phyloP scores from a whole-genome alignment of 2,329 filamentous ascomycete genomes.

The Fusarium irregulare region DNA sequence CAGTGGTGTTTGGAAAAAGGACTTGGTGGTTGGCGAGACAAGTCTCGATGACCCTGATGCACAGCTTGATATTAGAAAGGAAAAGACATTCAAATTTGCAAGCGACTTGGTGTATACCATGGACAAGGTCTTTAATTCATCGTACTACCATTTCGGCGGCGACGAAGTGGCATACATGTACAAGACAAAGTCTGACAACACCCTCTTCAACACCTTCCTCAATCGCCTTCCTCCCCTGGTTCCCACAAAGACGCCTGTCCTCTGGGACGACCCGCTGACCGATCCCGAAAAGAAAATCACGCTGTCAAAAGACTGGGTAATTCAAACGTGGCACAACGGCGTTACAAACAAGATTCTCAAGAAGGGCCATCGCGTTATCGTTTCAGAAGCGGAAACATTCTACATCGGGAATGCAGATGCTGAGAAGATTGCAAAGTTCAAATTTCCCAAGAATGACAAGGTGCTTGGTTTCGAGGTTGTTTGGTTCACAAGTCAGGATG shows the following conservation, averaged over 20 bases:
- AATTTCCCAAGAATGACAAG: not conserved
- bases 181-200: not conserved
- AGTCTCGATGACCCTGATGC: not conserved
- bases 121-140: not conserved
- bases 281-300: not conserved
- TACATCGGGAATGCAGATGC: not conserved
- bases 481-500: not conserved
- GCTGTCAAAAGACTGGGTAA: not conserved
- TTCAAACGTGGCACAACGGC: not conserved
- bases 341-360: not conserved
- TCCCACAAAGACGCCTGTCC: not conserved
- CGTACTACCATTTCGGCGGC: not conserved
- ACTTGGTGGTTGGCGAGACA: not conserved
- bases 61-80: not conserved
- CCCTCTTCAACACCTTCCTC: not conserved
- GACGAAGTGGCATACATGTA: not conserved
- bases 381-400: not conserved
- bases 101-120: not conserved
- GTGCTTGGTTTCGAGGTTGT: not conserved
- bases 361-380: not conserved
- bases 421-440: not conserved
- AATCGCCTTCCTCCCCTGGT: not conserved
- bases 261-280: not conserved
- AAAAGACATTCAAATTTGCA: not conserved
- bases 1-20: not conserved